Evolutionary conservation across 768 basidiomycete genomes (phyloP).

Genomic region (Tricholoma hemisulphureum): DNA sequence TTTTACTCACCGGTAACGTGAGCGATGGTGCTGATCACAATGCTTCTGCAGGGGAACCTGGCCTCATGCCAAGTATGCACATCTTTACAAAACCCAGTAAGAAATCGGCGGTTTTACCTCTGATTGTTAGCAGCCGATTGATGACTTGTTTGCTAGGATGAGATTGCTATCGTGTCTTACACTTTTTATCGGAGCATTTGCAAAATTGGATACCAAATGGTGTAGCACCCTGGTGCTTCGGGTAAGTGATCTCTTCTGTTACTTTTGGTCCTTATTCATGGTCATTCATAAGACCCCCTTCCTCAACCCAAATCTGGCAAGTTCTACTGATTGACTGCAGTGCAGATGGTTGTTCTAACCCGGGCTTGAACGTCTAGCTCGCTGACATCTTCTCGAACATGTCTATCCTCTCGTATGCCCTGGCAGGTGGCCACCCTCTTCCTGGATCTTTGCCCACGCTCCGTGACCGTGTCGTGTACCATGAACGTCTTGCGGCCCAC

Average conservation of each 20-base stretch:
- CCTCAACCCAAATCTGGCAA: slow-evolving; percentile 45
- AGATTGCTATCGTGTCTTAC: slow-evolving; percentile 33
- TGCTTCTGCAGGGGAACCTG: slow-evolving; percentile 34
- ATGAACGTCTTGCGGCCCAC: slow-evolving; percentile 31
- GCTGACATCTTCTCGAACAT: slow-evolving; percentile 44
- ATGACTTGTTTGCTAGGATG: slow-evolving; percentile 15
- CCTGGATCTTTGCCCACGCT: slow-evolving; percentile 39
- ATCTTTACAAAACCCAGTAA: slow-evolving; percentile 33
- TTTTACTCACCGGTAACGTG: not conserved
- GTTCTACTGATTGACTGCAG: slow-evolving; percentile 2
- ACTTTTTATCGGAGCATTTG: slow-evolving; percentile 39
- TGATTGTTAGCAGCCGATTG: not conserved
- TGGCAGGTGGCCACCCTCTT: slow-evolving; percentile 34
- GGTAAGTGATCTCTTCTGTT: slow-evolving; percentile 21
- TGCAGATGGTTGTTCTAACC: not conserved
- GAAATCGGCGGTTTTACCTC: slow-evolving; percentile 1
- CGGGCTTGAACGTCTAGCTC: slow-evolving; percentile 26
- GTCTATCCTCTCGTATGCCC: slow-evolving; percentile 37
- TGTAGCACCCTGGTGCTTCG: slow-evolving; percentile 43
- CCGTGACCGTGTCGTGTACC: slow-evolving; percentile 44
- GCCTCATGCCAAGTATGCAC: slow-evolving; percentile 39
- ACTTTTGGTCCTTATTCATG: not conserved
- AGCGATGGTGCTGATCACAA: not conserved
- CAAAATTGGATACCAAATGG: slow-evolving; percentile 41
- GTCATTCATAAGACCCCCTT: slow-evolving; percentile 38